These are phyloP conservation scores for Phlebopus sp. DNA, from an alignment of 1,284 basidiomycete species.

Conservation along the genomic window DNA sequence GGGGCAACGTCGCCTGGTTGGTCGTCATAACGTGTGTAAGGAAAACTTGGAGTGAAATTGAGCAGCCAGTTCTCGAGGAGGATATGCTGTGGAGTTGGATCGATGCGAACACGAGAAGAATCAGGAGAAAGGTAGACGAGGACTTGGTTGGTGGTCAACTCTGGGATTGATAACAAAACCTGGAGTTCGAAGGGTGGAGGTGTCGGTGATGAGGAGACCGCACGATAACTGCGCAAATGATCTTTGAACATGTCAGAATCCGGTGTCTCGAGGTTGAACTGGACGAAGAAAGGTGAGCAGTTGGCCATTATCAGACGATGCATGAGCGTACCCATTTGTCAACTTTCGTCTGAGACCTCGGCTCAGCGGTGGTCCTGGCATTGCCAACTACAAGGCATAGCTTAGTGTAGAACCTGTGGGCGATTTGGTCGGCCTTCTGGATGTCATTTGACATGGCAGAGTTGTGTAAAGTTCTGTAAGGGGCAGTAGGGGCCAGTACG, in stretches of 20 bases:
- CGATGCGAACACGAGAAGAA: slow-evolving; percentile 58
- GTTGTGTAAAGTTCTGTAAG: slow-evolving; percentile 8
- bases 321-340: slow-evolving; percentile 72
- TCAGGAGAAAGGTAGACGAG: slow-evolving; percentile 62
- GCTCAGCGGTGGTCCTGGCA: slow-evolving; percentile 57
- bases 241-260: slow-evolving; percentile 64
- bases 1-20: slow-evolving; percentile 54
- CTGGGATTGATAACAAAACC: slow-evolving; percentile 67
- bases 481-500: slow-evolving; percentile 1
- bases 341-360: slow-evolving; percentile 43
- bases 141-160: slow-evolving; percentile 63
- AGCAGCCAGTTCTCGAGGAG: slow-evolving; percentile 74
- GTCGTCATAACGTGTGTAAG: slow-evolving; percentile 22
- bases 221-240: slow-evolving; percentile 58
- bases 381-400: slow-evolving; percentile 69
- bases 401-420: slow-evolving; percentile 75
- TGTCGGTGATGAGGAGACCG: slow-evolving; percentile 47
- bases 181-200: slow-evolving; percentile 57
- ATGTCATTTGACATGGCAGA: slow-evolving; percentile 48
- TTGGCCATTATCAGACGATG: slow-evolving; percentile 4
- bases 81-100: slow-evolving; percentile 63
- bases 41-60: slow-evolving; percentile 40
- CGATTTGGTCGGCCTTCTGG: slow-evolving; percentile 79
- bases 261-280: slow-evolving; percentile 81
- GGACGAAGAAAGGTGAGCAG: not conserved